Percentiles rank a stretch among this genome's conserved stretches.
Conservation (phyloP, 2,329 filamentous ascomycete genomes). For the Alternaria sp. region DNA sequence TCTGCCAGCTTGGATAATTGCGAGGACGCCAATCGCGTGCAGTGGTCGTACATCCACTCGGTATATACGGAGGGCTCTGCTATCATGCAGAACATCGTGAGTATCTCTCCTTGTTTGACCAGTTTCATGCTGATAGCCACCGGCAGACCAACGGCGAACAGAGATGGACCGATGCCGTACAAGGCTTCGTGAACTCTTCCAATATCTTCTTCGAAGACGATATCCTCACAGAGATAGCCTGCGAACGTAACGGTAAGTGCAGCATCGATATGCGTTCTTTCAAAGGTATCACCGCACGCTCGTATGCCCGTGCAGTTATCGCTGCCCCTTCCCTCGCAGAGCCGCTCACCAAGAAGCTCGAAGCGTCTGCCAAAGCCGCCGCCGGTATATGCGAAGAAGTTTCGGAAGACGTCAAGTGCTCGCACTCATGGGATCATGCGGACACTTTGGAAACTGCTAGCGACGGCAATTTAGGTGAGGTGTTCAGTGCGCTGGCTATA, state of each 20-base stretch:
- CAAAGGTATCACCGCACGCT: constrained; percentile 55
- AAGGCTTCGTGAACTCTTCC: constrained; percentile 38
- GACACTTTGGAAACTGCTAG: constrained; percentile 4
- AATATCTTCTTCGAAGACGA: constrained; percentile 53
- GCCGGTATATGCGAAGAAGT: constrained; percentile 18
- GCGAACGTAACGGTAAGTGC: constrained; percentile 64
- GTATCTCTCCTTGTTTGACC: constrained; percentile 5
- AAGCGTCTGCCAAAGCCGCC: constrained; percentile 30
- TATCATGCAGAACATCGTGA: constrained; percentile 57
- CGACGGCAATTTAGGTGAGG: constrained; percentile 24
- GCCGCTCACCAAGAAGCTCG: constrained; percentile 19
- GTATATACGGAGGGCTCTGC: constrained; percentile 58
- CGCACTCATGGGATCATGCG: neutral
- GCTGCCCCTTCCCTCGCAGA: constrained; percentile 26
- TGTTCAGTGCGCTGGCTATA: constrained; percentile 27
- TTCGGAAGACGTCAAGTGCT: neutral
- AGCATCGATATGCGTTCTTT: constrained; percentile 70
- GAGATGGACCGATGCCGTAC: constrained; percentile 29
- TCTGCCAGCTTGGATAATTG: constrained; percentile 52
- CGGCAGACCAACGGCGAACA: constrained; percentile 29
- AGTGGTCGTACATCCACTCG: constrained; percentile 60
- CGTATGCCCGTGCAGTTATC: constrained; percentile 29
- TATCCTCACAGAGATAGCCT: constrained; percentile 71
- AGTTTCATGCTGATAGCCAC: neutral
- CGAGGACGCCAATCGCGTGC: constrained; percentile 52